Conservation (phyloP, 2,329 filamentous ascomycete genomes). For the Diaporthe vexans region DNA sequence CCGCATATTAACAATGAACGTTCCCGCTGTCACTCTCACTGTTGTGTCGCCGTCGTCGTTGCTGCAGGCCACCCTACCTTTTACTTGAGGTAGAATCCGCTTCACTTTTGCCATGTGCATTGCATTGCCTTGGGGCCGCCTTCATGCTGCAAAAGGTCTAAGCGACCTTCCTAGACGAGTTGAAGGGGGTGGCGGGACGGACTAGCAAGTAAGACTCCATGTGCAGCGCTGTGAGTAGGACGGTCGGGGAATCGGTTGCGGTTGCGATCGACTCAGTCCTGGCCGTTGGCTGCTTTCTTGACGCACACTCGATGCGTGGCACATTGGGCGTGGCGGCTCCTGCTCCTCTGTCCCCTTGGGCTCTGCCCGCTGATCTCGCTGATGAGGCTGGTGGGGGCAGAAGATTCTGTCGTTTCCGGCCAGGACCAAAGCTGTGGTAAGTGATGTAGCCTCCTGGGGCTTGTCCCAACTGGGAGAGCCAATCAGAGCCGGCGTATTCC, state of each 20-base stretch:
- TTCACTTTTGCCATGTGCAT: not conserved
- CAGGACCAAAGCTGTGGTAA: constrained; percentile 35
- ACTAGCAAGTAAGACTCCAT: constrained; percentile 1
- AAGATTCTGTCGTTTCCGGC: constrained; percentile 26
- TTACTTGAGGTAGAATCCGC: not conserved
- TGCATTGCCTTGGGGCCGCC: not conserved
- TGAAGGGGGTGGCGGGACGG: not conserved
- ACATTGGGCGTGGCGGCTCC: constrained; percentile 7
- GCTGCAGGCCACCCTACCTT: not conserved
- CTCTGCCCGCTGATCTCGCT: not conserved
- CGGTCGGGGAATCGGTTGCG: constrained; percentile 11
- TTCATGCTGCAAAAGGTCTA: not conserved
- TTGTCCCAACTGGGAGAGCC: not conserved
- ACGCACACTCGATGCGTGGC: not conserved
- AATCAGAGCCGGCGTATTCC: constrained; percentile 25
- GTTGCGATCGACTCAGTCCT: not conserved
- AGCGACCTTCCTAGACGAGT: constrained; percentile 24
- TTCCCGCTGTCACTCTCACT: not conserved
- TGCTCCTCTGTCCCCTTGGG: not conserved
- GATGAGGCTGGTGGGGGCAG: constrained; percentile 27
- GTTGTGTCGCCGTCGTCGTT: not conserved
- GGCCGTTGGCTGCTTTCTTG: not conserved
- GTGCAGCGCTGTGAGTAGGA: constrained; percentile 11
- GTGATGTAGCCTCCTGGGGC: constrained; percentile 32
- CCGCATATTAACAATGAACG: too few relatives aligned